Evolutionary conservation across 2,329 filamentous ascomycete species (phyloP).

Genomic region (Didymella pinodella): DNA sequence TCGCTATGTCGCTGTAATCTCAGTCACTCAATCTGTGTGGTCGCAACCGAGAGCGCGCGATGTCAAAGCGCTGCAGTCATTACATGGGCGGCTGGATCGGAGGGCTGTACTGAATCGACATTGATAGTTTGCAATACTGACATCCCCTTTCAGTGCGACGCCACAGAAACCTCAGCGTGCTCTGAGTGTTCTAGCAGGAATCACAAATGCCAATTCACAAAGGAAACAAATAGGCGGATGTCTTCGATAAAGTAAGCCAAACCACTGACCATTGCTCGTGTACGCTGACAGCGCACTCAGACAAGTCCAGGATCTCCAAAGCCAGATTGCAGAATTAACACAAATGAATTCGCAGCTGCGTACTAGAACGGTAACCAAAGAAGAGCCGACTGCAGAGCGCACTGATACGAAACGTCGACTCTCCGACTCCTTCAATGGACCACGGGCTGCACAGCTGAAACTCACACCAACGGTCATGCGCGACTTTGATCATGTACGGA

Average conservation of each 20-base stretch:
- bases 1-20: too few relatives aligned
- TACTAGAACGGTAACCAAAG: constrained; percentile 65
- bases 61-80: not conserved
- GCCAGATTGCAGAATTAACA: constrained; percentile 81
- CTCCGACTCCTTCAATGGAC: constrained; percentile 33
- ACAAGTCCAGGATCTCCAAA: constrained; percentile 95
- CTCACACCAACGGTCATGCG: constrained; percentile 68
- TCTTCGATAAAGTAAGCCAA: constrained; percentile 85
- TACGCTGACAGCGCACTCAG: constrained; percentile 47
- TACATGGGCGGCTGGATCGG: not conserved
- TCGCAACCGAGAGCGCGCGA: not conserved
- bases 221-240: constrained; percentile 98
- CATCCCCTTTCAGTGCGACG: constrained; percentile 74
- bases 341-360: constrained; percentile 80
- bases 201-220: constrained; percentile 98
- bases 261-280: not conserved
- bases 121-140: constrained; percentile 21
- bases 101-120: not conserved
- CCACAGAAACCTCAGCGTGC: constrained; percentile 93
- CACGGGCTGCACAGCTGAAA: constrained; percentile 48
- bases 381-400: constrained; percentile 54
- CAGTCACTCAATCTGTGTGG: not conserved
- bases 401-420: constrained; percentile 56
- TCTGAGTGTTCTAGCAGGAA: constrained; percentile 97
- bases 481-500: constrained; percentile 75